Evolutionary conservation across 495 filamentous ascomycete genomes (phyloP).

Genomic region (Trypethelium eluteriae): DNA sequence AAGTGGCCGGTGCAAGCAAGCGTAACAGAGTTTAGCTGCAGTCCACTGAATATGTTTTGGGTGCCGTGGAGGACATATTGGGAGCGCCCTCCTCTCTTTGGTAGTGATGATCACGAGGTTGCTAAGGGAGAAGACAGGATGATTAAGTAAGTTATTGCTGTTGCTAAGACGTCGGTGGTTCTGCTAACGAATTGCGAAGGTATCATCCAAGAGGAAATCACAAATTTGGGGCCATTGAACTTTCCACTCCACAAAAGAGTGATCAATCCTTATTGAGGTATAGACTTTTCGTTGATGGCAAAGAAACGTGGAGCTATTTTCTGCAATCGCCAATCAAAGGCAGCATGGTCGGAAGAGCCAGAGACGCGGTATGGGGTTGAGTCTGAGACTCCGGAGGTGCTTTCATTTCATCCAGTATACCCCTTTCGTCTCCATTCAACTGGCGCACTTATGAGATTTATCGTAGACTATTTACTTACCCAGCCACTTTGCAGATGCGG

Average conservation of each 20-base stretch:
- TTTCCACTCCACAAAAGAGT: constrained; percentile 46
- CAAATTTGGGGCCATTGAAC: constrained; percentile 86
- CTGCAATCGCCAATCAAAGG: constrained; percentile 31
- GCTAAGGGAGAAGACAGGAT: constrained; percentile 5
- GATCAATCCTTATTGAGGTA: constrained; percentile 60
- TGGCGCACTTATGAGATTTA: neutral
- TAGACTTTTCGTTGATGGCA: constrained; percentile 72
- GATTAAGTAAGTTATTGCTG: constrained; percentile 23
- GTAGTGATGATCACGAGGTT: neutral
- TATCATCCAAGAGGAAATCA: constrained; percentile 80
- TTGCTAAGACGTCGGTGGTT: neutral
- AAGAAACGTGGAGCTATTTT: constrained; percentile 59
- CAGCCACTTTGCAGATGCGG: neutral
- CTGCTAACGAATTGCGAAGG: constrained; percentile 32
- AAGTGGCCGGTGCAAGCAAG: constrained; percentile 51
- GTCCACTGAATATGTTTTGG: constrained; percentile 88
- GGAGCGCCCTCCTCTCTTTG: constrained; percentile 17
- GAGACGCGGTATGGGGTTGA: constrained; percentile 38
- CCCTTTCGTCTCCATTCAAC: neutral
- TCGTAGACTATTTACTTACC: neutral
- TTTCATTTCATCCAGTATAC: neutral
- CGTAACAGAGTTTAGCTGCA: constrained; percentile 73
- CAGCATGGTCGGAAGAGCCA: constrained; percentile 27
- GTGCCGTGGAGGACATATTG: constrained; percentile 75
- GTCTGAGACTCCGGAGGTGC: neutral